Evolutionary conservation across 2,329 filamentous ascomycete species (phyloP), one percentile per base, ranked within the genome.

Genomic region (Nectriaceae sp.): DNA sequence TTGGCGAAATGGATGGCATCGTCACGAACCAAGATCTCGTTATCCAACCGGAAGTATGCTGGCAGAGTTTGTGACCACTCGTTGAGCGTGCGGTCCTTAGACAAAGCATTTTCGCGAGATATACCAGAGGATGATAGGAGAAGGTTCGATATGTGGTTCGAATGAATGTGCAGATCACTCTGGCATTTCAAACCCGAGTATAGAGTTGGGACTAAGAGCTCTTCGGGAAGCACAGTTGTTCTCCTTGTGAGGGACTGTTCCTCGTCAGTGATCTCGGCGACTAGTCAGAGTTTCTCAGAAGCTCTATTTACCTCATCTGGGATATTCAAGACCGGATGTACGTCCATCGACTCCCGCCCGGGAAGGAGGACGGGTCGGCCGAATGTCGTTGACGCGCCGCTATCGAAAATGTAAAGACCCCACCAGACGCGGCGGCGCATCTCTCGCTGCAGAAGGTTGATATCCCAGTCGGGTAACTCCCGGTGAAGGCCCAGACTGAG

Each of bases 361-460:
- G 64, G 65, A 3, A 65, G 54, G 1, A 65, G 48, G 19, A 64
- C 62, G 0, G 65, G 65, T 37, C 65, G 50, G 10, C 65, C 62
- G 56, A 77, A 75, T 0, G 76, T 78, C 18, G 75, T 72, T 11
- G 69, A 69, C 6, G 73, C 73, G 11, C 75, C 75, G 11, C 70
- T 70, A 46, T 75, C 73, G 47, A 78, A 73, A 13, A 73, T 69
- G 53, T 71, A 77, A 3, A 73, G 50, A 38, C 66, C 63, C 70
- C 70, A 73, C 70, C 70, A 74, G n/a, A 72, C 69, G 42, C 71
- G 58, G 19, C 70, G 63, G 21, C 70, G 62, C 40, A 70, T 70
- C 47, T 73, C 70, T 33, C 66, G 62, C 39, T 67, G 65, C 10
- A 70, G 56, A 3, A 64, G 59, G 21, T 60, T 65, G 41, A 65